A percentile compares a stretch with the other conserved stretches of the same genome.
phyloP scores from a whole-genome alignment of 768 basidiomycete genomes.

The Lepiota brunneoincarnata region DNA sequence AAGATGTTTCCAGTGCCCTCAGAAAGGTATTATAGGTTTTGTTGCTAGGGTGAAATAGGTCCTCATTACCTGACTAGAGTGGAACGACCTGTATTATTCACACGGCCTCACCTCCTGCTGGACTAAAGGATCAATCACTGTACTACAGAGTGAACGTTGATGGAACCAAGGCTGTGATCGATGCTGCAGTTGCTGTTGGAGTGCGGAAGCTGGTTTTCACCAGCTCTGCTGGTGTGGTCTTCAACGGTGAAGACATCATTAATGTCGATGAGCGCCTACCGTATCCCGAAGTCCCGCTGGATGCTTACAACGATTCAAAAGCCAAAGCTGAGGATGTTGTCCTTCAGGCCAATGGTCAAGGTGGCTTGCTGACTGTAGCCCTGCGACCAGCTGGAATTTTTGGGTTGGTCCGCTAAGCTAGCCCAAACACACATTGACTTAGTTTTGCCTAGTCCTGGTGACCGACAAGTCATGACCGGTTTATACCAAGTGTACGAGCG shows the following conservation, averaged over 20 bases:
- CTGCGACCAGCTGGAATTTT: slow-evolving; percentile 94
- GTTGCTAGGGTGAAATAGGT: not conserved
- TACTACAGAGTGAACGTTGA: slow-evolving; percentile 95
- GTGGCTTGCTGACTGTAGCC: slow-evolving; percentile 84
- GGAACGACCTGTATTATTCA: slow-evolving; percentile 91
- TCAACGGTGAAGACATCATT: slow-evolving; percentile 77
- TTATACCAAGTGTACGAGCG: slow-evolving; percentile 75
- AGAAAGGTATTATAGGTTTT: slow-evolving; percentile 53
- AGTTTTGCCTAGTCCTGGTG: slow-evolving; percentile 67
- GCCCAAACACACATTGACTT: not conserved
- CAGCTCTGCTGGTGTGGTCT: slow-evolving; percentile 88
- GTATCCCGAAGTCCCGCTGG: slow-evolving; percentile 69
- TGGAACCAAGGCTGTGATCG: slow-evolving; percentile 83
- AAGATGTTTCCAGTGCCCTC: slow-evolving; percentile 69
- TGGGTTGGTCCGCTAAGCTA: slow-evolving; percentile 54
- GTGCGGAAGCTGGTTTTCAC: slow-evolving; percentile 93
- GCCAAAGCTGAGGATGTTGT: slow-evolving; percentile 83
- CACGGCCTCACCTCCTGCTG: slow-evolving; percentile 83
- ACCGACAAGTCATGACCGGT: slow-evolving; percentile 82
- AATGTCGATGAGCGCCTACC: slow-evolving; percentile 87
- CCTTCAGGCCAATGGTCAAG: slow-evolving; percentile 81
- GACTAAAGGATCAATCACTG: slow-evolving; percentile 58
- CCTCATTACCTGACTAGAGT: slow-evolving; percentile 41
- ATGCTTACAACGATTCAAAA: slow-evolving; percentile 95
- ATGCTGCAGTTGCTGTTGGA: slow-evolving; percentile 67